These are phyloP conservation scores for Acanthamoeba healyi DNA, from an alignment of 208 protist genomes.

Conservation along the genomic window DNA sequence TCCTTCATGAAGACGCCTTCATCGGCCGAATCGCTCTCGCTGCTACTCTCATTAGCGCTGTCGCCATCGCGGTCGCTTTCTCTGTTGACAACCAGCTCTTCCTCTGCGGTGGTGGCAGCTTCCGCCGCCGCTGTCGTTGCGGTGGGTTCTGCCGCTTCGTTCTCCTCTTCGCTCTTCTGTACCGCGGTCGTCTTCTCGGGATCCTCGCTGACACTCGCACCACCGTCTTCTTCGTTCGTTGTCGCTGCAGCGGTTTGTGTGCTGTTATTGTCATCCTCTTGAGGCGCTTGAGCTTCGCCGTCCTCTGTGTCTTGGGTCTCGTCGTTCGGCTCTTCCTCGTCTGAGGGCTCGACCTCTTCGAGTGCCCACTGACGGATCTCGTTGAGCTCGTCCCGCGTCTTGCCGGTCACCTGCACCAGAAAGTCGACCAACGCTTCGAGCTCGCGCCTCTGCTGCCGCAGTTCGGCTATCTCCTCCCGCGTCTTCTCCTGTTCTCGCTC, in stretches of 20 bases:
- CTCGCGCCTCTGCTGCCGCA: neutral
- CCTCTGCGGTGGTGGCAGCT: no score
- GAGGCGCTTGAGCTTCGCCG: neutral
- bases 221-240: neutral
- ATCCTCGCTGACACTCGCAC: no score
- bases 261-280: neutral
- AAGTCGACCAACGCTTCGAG: constrained; percentile 7
- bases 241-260: neutral
- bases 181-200: neutral
- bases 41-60: neutral
- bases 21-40: neutral
- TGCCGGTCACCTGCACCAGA: constrained; percentile 12
- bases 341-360: neutral
- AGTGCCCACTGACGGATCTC: neutral
- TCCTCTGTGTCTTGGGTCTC: neutral
- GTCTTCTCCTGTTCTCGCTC: neutral
- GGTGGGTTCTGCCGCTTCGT: neutral
- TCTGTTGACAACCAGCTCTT: no score
- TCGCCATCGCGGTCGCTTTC: neutral
- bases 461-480: neutral
- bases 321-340: neutral
- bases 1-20: neutral
- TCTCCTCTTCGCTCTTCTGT: neutral
- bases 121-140: neutral
- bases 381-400: neutral